Conservation (phyloP, 2,329 filamentous ascomycete species). For the Tolypocladium album region DNA sequence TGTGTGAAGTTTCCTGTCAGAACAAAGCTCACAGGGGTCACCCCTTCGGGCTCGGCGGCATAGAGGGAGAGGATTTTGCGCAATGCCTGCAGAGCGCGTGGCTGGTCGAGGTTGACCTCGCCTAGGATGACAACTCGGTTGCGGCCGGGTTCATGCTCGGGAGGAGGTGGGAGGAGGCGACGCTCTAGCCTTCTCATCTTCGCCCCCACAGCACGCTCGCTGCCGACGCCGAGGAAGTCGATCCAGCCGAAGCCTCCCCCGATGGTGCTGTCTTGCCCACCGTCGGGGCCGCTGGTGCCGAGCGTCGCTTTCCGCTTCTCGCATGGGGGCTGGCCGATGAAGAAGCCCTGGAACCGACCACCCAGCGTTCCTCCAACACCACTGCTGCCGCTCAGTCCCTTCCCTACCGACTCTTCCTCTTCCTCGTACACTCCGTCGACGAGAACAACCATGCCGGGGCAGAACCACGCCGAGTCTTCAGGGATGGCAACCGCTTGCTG, state of each 20-base stretch:
- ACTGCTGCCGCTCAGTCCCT: slow-evolving; percentile 61
- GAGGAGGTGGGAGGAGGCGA: slow-evolving; percentile 43
- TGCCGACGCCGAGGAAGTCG: slow-evolving; percentile 86
- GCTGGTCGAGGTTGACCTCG: slow-evolving; percentile 78
- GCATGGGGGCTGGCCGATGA: slow-evolving; percentile 82
- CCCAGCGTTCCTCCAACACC: slow-evolving; percentile 85
- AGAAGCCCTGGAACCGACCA: slow-evolving; percentile 84
- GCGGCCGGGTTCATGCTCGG: slow-evolving; percentile 26
- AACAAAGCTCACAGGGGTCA: slow-evolving; percentile 68
- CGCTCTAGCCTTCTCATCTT: slow-evolving; percentile 76
- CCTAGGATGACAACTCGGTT: slow-evolving; percentile 64
- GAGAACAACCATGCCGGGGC: slow-evolving; percentile 90
- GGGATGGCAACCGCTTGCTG: slow-evolving; percentile 73
- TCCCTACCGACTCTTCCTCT: slow-evolving; percentile 62
- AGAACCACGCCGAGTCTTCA: slow-evolving; percentile 81
- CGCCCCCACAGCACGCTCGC: slow-evolving; percentile 69
- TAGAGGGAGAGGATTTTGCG: slow-evolving; percentile 70
- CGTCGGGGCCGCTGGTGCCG: slow-evolving; percentile 53
- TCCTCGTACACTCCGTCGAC: slow-evolving; percentile 96
- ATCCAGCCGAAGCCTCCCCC: slow-evolving; percentile 92
- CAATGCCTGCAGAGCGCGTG: slow-evolving; percentile 69
- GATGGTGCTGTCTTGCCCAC: slow-evolving; percentile 49
- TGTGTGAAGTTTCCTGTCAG: slow-evolving; percentile 76
- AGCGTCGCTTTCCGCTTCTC: slow-evolving; percentile 74
- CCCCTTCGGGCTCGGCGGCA: slow-evolving; percentile 49